Evolutionary conservation across 1,139 yeast species (phyloP).

Genomic region (Saccharomycopsis crataegensis): DNA sequence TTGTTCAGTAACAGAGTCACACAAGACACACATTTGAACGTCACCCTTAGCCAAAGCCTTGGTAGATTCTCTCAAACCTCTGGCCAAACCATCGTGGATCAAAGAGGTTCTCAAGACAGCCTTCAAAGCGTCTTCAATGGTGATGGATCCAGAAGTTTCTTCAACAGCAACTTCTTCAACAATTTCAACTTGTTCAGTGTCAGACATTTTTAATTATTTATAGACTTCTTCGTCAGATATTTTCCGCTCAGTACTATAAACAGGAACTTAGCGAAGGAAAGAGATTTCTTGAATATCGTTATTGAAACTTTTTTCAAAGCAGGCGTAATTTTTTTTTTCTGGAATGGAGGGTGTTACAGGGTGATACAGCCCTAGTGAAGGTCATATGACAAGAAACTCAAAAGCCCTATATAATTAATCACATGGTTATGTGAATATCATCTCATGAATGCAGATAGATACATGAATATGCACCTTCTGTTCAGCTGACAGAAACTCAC

Average conservation of each 20-base stretch:
- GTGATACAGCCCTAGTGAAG: no score
- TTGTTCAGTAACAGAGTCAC: constrained; percentile 98
- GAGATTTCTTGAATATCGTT: not conserved
- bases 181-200: constrained; percentile 73
- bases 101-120: constrained; percentile 97
- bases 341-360: no score
- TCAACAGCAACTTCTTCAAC: constrained; percentile 85
- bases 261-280: not conserved
- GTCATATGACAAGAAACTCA: no score
- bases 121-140: constrained; percentile 98
- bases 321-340: no score
- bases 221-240: constrained; percentile 84
- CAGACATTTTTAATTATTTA: constrained; percentile 55
- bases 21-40: constrained; percentile 96
- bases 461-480: no score
- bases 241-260: constrained; percentile 66
- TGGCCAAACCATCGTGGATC: constrained; percentile 99
- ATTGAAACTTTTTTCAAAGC: no score
- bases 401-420: no score
- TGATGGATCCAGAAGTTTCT: constrained; percentile 75
- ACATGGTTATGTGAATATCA: no score
- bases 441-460: no score
- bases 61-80: constrained; percentile 99
- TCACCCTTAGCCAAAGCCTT: constrained; percentile 97
- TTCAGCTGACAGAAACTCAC: no score